phyloP scores from a whole-genome alignment of 345 rosid genomes.

The Chamaenerion angustifolium region DNA sequence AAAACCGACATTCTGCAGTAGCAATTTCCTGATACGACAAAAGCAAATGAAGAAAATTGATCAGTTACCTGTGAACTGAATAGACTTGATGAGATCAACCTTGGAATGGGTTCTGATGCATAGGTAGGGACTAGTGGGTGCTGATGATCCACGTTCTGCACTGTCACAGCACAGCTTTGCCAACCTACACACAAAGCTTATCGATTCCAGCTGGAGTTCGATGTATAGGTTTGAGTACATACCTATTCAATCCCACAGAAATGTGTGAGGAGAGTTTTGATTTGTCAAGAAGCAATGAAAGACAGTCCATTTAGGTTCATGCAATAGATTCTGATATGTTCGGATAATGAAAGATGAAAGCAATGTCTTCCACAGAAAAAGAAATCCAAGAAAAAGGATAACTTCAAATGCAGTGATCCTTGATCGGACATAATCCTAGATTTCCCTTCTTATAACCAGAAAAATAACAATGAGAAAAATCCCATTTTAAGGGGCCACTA shows the following conservation, averaged over 20 bases:
- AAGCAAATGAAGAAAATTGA: neutral
- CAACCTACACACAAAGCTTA: conserved; percentile 1
- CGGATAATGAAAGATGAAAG: neutral
- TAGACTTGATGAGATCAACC: neutral
- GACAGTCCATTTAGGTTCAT: neutral
- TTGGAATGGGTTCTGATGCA: too few species aligned
- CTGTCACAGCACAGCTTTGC: conserved; percentile 4
- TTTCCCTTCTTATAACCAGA: too few species aligned
- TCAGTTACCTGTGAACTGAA: neutral
- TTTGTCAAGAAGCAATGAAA: neutral
- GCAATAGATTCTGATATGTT: neutral
- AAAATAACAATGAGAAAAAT: too few species aligned
- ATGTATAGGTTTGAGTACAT: neutral
- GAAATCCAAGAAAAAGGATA: conserved; percentile 5
- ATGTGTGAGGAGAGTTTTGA: neutral
- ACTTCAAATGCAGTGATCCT: too few species aligned
- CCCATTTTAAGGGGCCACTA: too few species aligned
- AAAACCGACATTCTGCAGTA: too few species aligned
- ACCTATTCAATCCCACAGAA: neutral
- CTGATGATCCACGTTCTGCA: conserved; percentile 16
- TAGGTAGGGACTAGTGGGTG: neutral
- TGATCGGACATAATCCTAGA: too few species aligned
- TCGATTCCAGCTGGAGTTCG: conserved; percentile 3
- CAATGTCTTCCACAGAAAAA: conserved; percentile 4
- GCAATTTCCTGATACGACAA: too few species aligned